These are phyloP conservation scores for Colletotrichum higginsianum DNA, from an alignment of 2,329 filamentous ascomycete genomes.

Conservation along the genomic window DNA sequence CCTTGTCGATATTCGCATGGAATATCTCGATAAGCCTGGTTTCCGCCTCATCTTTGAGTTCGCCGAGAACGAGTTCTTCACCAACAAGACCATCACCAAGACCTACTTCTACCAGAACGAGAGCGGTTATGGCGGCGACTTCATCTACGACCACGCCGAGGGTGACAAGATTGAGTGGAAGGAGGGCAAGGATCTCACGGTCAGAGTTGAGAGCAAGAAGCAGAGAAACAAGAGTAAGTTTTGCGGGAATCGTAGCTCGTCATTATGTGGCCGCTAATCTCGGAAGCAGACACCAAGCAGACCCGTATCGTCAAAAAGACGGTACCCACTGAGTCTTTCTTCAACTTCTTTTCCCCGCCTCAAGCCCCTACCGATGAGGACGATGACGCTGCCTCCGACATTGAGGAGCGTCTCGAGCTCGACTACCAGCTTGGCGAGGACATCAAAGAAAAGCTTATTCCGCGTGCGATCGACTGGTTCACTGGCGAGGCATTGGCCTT, in stretches of 20 bases:
- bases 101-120: conserved; percentile 99
- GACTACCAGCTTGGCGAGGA: conserved; percentile 99
- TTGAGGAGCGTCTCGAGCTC: conserved; percentile 97
- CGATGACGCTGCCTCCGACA: conserved; percentile 86
- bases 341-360: conserved; percentile 98
- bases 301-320: conserved; percentile 99
- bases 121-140: conserved; percentile 98
- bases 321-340: conserved; percentile 97
- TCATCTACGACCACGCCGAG: conserved; percentile 99
- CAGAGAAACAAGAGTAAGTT: conserved; percentile 97
- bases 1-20: conserved; percentile 95
- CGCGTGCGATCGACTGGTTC: conserved; percentile 99
- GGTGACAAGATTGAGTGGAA: conserved; percentile 99
- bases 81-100: conserved; percentile 97
- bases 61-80: conserved; percentile 94
- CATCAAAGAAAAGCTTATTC: conserved; percentile 99
- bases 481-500: conserved; percentile 97
- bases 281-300: conserved; percentile 91
- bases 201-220: conserved; percentile 98
- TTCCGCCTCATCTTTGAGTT: conserved; percentile 99
- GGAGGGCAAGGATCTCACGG: conserved; percentile 90
- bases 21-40: conserved; percentile 97
- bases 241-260: neutral
- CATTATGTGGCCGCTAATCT: conserved; percentile 1
- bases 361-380: conserved; percentile 83